Evolutionary conservation across 805 yeast species (phyloP).

Genomic region (Kluyveromyces aestuarii): DNA sequence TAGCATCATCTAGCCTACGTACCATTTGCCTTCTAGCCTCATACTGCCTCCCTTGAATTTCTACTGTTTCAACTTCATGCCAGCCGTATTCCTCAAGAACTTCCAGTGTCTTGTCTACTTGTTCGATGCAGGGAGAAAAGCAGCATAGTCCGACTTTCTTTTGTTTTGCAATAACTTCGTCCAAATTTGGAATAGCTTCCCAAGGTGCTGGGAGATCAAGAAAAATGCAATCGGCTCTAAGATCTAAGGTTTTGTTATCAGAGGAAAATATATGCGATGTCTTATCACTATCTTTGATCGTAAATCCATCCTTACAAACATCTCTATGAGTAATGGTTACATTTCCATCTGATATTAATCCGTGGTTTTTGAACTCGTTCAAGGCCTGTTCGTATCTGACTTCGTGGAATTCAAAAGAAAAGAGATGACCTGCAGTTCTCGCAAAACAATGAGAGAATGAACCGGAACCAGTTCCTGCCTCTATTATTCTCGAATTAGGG

Average conservation of each 20-base stretch:
- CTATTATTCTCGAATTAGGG: slow-evolving; percentile 74
- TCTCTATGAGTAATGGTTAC: slow-evolving; percentile 81
- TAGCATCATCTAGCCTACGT: slow-evolving; percentile 68
- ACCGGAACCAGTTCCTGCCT: slow-evolving; percentile 98
- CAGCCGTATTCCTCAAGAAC: slow-evolving; percentile 71
- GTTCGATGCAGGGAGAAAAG: slow-evolving; percentile 96
- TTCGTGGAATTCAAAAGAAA: slow-evolving; percentile 87
- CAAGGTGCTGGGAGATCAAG: slow-evolving; percentile 95
- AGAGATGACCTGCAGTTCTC: slow-evolving; percentile 71
- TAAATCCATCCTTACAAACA: slow-evolving; percentile 84
- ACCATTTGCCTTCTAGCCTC: slow-evolving; percentile 89
- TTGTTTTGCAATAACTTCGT: slow-evolving; percentile 43
- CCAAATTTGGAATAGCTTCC: slow-evolving; percentile 80
- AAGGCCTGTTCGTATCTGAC: slow-evolving; percentile 73
- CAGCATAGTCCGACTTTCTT: slow-evolving; percentile 73
- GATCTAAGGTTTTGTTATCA: slow-evolving; percentile 5
- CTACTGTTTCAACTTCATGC: slow-evolving; percentile 86
- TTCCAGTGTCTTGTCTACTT: slow-evolving; percentile 79
- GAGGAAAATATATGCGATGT: slow-evolving; percentile 21
- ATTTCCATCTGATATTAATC: slow-evolving; percentile 36
- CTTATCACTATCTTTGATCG: slow-evolving; percentile 29
- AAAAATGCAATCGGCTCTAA: slow-evolving; percentile 70
- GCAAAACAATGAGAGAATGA: slow-evolving; percentile 91
- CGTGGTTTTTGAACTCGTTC: slow-evolving; percentile 67
- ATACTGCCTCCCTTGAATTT: slow-evolving; percentile 74